Percentiles rank a stretch among this genome's conserved stretches.
Conservation (phyloP, 2,329 filamentous ascomycete genomes). For the Corniculantispora saksenae region DNA sequence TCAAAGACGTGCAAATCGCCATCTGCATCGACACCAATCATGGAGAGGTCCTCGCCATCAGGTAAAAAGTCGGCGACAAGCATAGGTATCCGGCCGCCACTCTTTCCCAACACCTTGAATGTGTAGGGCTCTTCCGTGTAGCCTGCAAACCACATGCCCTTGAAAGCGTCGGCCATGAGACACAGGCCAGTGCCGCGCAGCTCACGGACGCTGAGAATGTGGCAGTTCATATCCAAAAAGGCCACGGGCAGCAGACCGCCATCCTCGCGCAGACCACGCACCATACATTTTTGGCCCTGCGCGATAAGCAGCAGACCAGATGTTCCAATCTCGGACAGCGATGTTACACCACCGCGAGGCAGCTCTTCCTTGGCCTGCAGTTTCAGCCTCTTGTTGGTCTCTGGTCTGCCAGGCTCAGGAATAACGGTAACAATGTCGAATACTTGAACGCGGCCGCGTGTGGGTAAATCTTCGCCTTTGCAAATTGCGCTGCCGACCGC, state of each 20-base stretch:
- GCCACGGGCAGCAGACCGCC: constrained; percentile 89
- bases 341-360: constrained; percentile 85
- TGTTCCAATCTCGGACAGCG: constrained; percentile 78
- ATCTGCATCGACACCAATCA: constrained; percentile 81
- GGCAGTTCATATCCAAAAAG: constrained; percentile 97
- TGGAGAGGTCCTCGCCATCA: constrained; percentile 77
- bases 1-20: constrained; percentile 86
- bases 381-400: constrained; percentile 84
- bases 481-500: constrained; percentile 81
- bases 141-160: constrained; percentile 93
- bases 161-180: constrained; percentile 85
- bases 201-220: constrained; percentile 83
- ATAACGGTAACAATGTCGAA: constrained; percentile 92
- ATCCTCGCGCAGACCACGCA: constrained; percentile 92
- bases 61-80: constrained; percentile 85
- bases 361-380: constrained; percentile 88
- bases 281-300: constrained; percentile 97
- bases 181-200: constrained; percentile 82
- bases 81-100: constrained; percentile 74
- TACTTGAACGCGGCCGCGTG: constrained; percentile 82
- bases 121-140: constrained; percentile 97
- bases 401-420: constrained; percentile 79
- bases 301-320: constrained; percentile 87
- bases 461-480: constrained; percentile 88
- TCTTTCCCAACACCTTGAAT: constrained; percentile 91